Percentiles rank a stretch among this genome's conserved stretches.
phyloP scores from a whole-genome alignment of 495 filamentous ascomycete species.

The Chaetomium cochliodes region DNA sequence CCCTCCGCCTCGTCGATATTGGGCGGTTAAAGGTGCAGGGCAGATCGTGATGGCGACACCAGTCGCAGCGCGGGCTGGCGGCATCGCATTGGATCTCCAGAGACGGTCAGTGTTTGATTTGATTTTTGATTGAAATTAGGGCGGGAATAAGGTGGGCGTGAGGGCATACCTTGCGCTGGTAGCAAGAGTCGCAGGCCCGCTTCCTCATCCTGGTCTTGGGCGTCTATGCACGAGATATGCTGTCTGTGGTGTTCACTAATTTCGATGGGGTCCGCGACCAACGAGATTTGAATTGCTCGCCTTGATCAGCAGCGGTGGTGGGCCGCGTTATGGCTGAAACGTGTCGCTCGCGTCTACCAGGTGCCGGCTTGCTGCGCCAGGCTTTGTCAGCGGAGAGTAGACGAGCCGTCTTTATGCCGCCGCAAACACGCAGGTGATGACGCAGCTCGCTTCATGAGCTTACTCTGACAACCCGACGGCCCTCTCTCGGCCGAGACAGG shows the following conservation, averaged over 20 bases:
- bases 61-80: slow-evolving; percentile 46
- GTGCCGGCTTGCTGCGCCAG: neutral
- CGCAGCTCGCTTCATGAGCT: neutral
- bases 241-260: slow-evolving; percentile 13
- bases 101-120: neutral
- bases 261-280: neutral
- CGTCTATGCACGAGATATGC: slow-evolving; percentile 3
- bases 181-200: slow-evolving; percentile 53
- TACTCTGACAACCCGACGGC: no score
- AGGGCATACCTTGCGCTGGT: slow-evolving; percentile 47
- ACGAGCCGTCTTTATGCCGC: no score
- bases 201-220: slow-evolving; percentile 22
- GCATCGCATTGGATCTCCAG: slow-evolving; percentile 54
- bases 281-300: neutral
- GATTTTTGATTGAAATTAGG: neutral
- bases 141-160: neutral
- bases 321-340: slow-evolving; percentile 10
- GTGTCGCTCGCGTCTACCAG: neutral
- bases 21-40: slow-evolving; percentile 50
- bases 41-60: slow-evolving; percentile 53
- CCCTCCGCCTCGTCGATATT: slow-evolving; percentile 24
- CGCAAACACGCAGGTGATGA: neutral
- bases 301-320: neutral
- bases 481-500: no score
- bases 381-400: slow-evolving; percentile 5